Evolutionary conservation across 768 basidiomycete genomes (phyloP), one percentile per base, ranked within the genome.

Genomic region (Pisolithus marmoratus): DNA sequence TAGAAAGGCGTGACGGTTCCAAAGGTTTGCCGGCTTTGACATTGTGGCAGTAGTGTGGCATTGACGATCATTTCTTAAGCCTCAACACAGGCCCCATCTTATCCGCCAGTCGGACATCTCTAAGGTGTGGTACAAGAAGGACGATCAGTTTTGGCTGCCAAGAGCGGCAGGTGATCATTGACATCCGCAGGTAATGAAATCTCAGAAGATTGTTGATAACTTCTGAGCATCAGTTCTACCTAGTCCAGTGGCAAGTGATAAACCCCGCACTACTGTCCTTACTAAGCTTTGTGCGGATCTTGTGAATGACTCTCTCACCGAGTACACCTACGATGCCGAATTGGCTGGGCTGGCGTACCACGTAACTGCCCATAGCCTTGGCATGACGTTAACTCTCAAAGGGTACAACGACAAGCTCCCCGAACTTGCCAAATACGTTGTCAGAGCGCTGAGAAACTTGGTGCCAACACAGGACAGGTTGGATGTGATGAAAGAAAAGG

Each of bases 71-170:
- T 41, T 23, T 7, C 34, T n/a, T 53, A 61, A 95, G 91, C 87
- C 89, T 24, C 69, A 78, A 53, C 81, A 79, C 53, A 79, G 88
- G 12, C 94, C 95, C 4, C 73, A 79, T 53, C 78, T 94, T 53
- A 79, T 98, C 50, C 73, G 81, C 29, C 80, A 94, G 66, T 88
- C 83, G 0, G 71, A 80, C 0, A 60, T 85, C 24, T 87, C 85
- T 4, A 78, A 84, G 12, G 71, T 98, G 3, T 99, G 95, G 94
- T 82, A 94, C 71, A 99, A 99, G 75, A 94, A 94, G 64, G 96
- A 99, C 65, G 95, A 99, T 67, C 80, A 76, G 54, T 99, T 96
- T 74, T 95, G 92, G 88, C 82, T 95, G 9, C 96, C 96, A 0
- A 91, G 90, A 63, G 92, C 93, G 2, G 78, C 82, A n/a, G 55